Percentiles rank a stretch among this genome's conserved stretches.
Evolutionary conservation across 345 rosid genomes (phyloP).

Genomic region (Eucalyptus decipiens): DNA sequence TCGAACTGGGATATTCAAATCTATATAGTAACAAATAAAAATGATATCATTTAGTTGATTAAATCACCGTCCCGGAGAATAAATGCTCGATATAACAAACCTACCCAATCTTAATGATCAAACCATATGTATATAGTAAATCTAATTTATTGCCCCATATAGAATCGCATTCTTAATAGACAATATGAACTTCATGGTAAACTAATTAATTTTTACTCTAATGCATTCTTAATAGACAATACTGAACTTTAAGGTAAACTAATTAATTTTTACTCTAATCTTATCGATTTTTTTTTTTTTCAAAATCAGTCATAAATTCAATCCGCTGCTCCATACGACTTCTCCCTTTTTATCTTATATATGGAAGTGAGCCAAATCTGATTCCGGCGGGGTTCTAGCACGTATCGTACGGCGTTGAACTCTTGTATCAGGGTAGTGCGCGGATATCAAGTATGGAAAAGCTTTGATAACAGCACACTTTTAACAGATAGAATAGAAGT

Average conservation of each 20-base stretch:
- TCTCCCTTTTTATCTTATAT: background rate
- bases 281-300: background rate
- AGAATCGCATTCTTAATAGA: background rate
- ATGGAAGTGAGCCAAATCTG: background rate
- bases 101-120: background rate
- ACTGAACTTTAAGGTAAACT: background rate
- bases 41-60: background rate
- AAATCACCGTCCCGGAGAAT: background rate
- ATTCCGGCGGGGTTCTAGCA: background rate
- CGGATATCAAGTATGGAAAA: background rate
- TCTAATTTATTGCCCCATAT: background rate
- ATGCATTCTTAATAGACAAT: background rate
- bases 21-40: background rate
- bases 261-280: background rate
- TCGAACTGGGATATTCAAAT: background rate
- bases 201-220: background rate
- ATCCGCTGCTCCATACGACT: background rate
- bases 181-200: background rate
- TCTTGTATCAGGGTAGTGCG: background rate
- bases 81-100: background rate
- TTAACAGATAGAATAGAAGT: background rate
- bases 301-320: background rate
- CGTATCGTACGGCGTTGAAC: background rate
- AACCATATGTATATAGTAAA: background rate
- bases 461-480: background rate